Evolutionary conservation across 768 basidiomycete species (phyloP), one percentile per base, ranked within the genome.

Genomic region (Ephemerocybe angulata): DNA sequence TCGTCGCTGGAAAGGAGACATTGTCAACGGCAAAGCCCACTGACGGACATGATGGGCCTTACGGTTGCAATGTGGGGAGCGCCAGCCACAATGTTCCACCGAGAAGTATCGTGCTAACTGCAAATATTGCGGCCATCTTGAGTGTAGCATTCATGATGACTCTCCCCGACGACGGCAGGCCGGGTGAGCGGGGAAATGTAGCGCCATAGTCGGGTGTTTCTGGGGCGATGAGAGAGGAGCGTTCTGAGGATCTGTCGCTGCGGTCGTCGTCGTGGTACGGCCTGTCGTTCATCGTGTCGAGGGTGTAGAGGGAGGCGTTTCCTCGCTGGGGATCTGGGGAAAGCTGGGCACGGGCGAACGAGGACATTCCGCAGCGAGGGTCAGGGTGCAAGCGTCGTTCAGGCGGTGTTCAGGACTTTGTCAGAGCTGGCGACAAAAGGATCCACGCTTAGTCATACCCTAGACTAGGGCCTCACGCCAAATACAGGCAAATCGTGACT

Each of bases 71-170:
- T 5, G 84, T 80, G 1, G 93, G 93, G 37, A 95, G 75, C 0
- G 91, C 86, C 3, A 92, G 68, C 78, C 84, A 92, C n/a, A 98
- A 79, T 0, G 80, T 86, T 8, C 86, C 83, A 2, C 86, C 88
- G 2, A 98, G 83, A 22, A 91, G 52, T 1, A 83, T 50, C 1
- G 86, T 82, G 62, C 89, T 86, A 28, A 87, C 51, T 50, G 84
- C 44, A 66, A 97, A 95, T 52, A 98, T 77, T 28, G 78, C 72
- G 15, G 85, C 85, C 80, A 95, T 90, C 75, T 93, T 93, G 58
- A 94, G 69, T 0, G 87, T 86, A 0, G 94, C 92, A 64, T 83
- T 81, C 70, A 94, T 73, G 60, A 97, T 79, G 38, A 93, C 77
- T 38, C 76, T 79, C 27, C 81, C 70, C 0, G 82, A 70, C 29